Conservation (phyloP, 2,329 filamentous ascomycete species). For the Tolypocladium pustulatum region DNA sequence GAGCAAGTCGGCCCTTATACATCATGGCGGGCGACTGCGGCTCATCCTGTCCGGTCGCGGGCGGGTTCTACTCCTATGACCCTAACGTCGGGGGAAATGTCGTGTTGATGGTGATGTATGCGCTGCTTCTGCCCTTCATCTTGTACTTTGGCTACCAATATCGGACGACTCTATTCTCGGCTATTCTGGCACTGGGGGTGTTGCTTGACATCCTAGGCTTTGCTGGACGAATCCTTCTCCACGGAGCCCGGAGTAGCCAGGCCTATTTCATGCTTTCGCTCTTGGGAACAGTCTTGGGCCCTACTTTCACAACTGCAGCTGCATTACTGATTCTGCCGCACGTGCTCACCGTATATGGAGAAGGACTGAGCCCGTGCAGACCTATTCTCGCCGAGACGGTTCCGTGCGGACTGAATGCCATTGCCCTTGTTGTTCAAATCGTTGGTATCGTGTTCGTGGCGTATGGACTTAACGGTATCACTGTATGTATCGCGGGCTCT, state of each 20-base stretch:
- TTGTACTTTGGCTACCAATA: slow-evolving; percentile 28
- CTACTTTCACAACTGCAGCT: slow-evolving; percentile 32
- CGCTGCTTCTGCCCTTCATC: slow-evolving; percentile 25
- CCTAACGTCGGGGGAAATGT: slow-evolving; percentile 27
- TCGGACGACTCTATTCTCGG: slow-evolving; percentile 28
- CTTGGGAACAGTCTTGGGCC: slow-evolving; percentile 35
- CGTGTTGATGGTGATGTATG: slow-evolving; percentile 28
- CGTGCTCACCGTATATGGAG: slow-evolving; percentile 35
- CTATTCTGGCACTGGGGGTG: slow-evolving; percentile 28
- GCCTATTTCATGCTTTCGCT: slow-evolving; percentile 32
- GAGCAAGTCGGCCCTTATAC: slow-evolving; percentile 11
- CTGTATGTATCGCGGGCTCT: slow-evolving; percentile 19
- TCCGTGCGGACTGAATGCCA: slow-evolving; percentile 21
- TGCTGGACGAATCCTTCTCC: slow-evolving; percentile 32
- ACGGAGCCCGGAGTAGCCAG: slow-evolving; percentile 18
- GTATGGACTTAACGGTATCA: slow-evolving; percentile 17
- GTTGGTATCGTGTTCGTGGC: slow-evolving; percentile 30
- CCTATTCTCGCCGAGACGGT: slow-evolving; percentile 23
- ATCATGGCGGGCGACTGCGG: slow-evolving; percentile 26
- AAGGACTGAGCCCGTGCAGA: slow-evolving; percentile 24
- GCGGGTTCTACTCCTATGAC: slow-evolving; percentile 26
- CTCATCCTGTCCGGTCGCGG: slow-evolving; percentile 21
- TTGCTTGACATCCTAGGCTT: slow-evolving; percentile 35
- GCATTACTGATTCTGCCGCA: slow-evolving; percentile 35
- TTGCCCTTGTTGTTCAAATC: slow-evolving; percentile 26